These are phyloP conservation scores for Solanum infundibuliforme DNA, from an alignment of 257 asterid genomes.

Conservation along the genomic window DNA sequence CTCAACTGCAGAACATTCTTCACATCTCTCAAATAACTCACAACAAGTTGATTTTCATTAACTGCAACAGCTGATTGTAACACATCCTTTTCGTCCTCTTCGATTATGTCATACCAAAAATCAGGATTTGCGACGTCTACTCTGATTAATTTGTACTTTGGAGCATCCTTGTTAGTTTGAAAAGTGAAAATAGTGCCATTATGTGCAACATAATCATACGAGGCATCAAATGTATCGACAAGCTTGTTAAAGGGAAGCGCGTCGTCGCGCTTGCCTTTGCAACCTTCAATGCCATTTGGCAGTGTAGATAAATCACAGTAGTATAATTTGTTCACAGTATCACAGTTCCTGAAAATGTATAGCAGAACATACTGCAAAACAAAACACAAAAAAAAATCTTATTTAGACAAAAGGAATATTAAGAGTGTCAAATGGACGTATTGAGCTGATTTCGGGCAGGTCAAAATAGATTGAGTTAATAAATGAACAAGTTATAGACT, in stretches of 20 bases:
- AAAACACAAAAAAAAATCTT: not conserved
- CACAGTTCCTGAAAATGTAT: constrained; percentile 55
- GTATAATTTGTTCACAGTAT: constrained; percentile 78
- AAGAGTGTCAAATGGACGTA: not conserved
- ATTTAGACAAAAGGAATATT: not conserved
- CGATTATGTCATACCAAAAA: constrained; percentile 67
- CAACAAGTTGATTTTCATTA: constrained; percentile 49
- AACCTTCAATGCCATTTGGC: constrained; percentile 58
- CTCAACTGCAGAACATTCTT: constrained; percentile 79
- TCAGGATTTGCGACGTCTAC: constrained; percentile 53
- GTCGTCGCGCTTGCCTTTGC: constrained; percentile 30
- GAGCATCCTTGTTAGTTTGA: constrained; percentile 79
- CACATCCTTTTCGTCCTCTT: constrained; percentile 70
- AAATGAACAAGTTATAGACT: not conserved
- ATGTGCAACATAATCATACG: constrained; percentile 58
- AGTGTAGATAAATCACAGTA: constrained; percentile 64
- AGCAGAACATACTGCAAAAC: constrained; percentile 71
- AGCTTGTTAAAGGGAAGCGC: constrained; percentile 82
- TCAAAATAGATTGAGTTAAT: not conserved
- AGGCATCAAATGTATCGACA: constrained; percentile 71
- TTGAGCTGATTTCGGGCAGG: not conserved
- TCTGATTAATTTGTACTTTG: constrained; percentile 74
- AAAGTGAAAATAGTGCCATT: constrained; percentile 73
- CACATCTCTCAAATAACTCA: constrained; percentile 72
- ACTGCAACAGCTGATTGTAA: constrained; percentile 82